phyloP scores from a whole-genome alignment of 306 rosid species.

The Pterocarpus macrocarpus region DNA sequence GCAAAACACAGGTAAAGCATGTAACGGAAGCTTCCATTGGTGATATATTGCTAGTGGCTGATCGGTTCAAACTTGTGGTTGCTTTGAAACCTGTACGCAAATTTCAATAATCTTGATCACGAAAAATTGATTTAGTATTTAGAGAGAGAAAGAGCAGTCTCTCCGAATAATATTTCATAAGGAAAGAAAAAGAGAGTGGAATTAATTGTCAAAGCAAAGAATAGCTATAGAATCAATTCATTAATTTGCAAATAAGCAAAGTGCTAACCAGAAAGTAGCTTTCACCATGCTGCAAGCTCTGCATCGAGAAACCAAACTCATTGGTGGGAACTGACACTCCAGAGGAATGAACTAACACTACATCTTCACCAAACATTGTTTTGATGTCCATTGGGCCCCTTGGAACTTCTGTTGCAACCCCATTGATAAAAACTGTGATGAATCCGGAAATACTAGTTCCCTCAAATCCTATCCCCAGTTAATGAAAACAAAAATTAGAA shows the following conservation, averaged over 20 bases:
- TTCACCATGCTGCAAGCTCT: slow-evolving; percentile 80
- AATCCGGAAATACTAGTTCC: slow-evolving; percentile 51
- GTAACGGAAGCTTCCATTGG: slow-evolving; percentile 43
- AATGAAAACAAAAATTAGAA: background rate
- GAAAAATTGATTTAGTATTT: background rate
- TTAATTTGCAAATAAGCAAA: too few relatives aligned
- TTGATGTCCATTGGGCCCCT: slow-evolving; percentile 75
- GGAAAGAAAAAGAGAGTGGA: too few relatives aligned
- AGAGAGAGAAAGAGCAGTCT: background rate
- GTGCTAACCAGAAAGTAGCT: slow-evolving; percentile 81
- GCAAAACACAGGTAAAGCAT: slow-evolving; percentile 27
- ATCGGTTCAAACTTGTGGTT: slow-evolving; percentile 41
- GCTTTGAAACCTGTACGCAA: slow-evolving; percentile 61
- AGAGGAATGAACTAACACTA: slow-evolving; percentile 78
- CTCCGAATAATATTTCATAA: background rate
- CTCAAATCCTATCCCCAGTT: slow-evolving; percentile 31
- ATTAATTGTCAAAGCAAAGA: too few relatives aligned
- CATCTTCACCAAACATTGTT: slow-evolving; percentile 74
- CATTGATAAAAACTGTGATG: slow-evolving; percentile 85
- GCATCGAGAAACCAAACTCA: slow-evolving; percentile 76
- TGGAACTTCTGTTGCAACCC: slow-evolving; percentile 76
- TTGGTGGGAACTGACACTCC: slow-evolving; percentile 76
- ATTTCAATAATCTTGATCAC: background rate
- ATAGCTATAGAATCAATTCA: background rate
- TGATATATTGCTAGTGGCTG: slow-evolving; percentile 23